Percentiles rank a stretch among this genome's conserved stretches.
Evolutionary conservation across 2,329 filamentous ascomycete species (phyloP).

Genomic region (Scortechinia acanthostroma): DNA sequence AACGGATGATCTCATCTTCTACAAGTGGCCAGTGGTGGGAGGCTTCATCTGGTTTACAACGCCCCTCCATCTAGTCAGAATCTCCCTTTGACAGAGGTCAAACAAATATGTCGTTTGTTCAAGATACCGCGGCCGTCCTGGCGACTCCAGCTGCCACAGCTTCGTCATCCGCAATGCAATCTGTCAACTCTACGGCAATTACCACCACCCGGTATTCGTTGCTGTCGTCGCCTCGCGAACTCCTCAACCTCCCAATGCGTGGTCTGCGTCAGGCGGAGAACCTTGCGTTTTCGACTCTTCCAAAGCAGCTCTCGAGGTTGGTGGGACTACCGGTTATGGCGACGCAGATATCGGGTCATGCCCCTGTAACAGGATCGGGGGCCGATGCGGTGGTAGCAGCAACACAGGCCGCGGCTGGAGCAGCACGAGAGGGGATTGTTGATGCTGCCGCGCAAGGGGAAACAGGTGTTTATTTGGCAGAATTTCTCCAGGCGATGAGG

Average conservation of each 20-base stretch:
- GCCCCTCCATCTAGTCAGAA: too few relatives aligned
- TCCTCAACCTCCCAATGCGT: neutral
- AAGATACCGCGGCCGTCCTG: too few relatives aligned
- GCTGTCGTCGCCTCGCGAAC: constrained; percentile 6
- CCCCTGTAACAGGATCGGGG: neutral
- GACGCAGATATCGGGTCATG: neutral
- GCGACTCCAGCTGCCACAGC: too few relatives aligned
- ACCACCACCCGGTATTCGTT: constrained; percentile 8
- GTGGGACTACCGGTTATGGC: neutral
- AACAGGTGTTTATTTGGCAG: neutral
- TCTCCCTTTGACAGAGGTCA: too few relatives aligned
- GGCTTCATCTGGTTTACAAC: too few relatives aligned
- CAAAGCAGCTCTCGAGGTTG: neutral
- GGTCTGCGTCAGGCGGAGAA: neutral
- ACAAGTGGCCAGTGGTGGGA: too few relatives aligned
- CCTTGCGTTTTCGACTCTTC: neutral
- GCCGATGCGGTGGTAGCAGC: neutral
- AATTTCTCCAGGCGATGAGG: constrained; percentile 20
- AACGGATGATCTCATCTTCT: too few relatives aligned
- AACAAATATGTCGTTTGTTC: too few relatives aligned
- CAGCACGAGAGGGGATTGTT: neutral
- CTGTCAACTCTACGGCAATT: neutral
- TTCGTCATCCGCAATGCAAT: too few relatives aligned
- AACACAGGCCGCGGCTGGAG: neutral
- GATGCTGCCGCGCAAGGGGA: neutral